A percentile compares a stretch with the other conserved stretches of the same genome.
Evolutionary conservation across 371 early-diverging fungal genomes (phyloP).

Genomic region (Apophysomyces elegans): DNA sequence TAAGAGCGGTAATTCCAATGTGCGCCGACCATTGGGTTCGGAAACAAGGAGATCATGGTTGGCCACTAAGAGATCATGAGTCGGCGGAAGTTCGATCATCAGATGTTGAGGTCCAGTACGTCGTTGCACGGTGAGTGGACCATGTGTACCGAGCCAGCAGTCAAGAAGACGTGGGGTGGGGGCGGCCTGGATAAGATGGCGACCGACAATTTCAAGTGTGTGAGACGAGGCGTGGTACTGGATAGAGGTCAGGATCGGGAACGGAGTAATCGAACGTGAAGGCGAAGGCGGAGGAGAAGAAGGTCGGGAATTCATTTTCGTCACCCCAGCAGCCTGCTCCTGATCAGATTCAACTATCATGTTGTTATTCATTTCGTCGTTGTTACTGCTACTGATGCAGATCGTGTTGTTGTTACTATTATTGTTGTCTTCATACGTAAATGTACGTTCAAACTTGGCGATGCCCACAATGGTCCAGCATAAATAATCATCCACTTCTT

Average conservation of each 20-base stretch:
- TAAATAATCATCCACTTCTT: conserved; percentile 72
- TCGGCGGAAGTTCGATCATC: conserved; percentile 32
- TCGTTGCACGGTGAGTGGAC: conserved; percentile 31
- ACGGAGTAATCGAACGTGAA: conserved; percentile 32
- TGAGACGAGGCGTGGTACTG: conserved; percentile 32
- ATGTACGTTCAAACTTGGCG: conserved; percentile 59
- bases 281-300: conserved; percentile 2
- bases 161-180: conserved; percentile 34
- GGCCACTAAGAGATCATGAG: conserved; percentile 28
- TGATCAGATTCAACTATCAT: too few species aligned
- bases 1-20: conserved; percentile 33
- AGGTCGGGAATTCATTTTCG: background rate
- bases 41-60: conserved; percentile 18
- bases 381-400: background rate
- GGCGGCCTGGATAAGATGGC: conserved; percentile 36
- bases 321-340: too few species aligned
- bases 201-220: conserved; percentile 34
- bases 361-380: background rate
- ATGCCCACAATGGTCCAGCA: conserved; percentile 91
- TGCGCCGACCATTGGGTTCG: conserved; percentile 20
- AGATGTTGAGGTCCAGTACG: conserved; percentile 33
- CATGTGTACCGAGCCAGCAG: conserved; percentile 44
- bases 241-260: conserved; percentile 35
- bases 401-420: conserved; percentile 22
- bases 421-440: conserved; percentile 42